Conservation (phyloP, 305 asterid genomes). For the Fraxinus dipetala region DNA sequence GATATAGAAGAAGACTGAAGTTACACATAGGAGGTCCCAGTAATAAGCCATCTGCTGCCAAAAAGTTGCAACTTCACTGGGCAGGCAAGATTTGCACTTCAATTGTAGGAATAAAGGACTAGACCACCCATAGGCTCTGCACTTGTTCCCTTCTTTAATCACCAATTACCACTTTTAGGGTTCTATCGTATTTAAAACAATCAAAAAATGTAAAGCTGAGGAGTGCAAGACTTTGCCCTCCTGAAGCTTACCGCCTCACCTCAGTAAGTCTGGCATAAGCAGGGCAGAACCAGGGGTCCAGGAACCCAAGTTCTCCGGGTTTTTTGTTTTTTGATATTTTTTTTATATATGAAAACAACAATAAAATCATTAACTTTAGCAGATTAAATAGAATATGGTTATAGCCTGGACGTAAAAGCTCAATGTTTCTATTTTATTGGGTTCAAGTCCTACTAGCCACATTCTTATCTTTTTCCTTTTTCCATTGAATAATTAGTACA, state of each 20-base stretch:
- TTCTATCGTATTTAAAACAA: neutral
- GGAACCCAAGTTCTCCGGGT: neutral
- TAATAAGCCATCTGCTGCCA: neutral
- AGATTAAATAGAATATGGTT: neutral
- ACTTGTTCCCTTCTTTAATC: neutral
- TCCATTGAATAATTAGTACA: neutral
- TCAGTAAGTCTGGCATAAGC: neutral
- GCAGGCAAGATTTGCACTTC: neutral
- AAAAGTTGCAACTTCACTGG: neutral
- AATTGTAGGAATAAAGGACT: neutral
- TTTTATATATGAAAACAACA: neutral
- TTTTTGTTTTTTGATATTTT: too few species aligned
- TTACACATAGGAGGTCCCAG: neutral
- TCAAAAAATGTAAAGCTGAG: neutral
- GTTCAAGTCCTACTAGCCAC: neutral
- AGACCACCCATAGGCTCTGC: neutral
- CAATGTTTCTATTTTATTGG: neutral
- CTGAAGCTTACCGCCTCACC: neutral
- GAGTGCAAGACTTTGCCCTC: neutral
- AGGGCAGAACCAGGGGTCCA: neutral
- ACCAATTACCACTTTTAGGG: neutral
- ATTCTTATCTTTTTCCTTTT: neutral
- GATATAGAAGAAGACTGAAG: neutral
- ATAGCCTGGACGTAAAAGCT: neutral
- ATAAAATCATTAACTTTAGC: neutral